These are phyloP conservation scores for Russula foetens DNA, from an alignment of 768 basidiomycete species.

Conservation along the genomic window DNA sequence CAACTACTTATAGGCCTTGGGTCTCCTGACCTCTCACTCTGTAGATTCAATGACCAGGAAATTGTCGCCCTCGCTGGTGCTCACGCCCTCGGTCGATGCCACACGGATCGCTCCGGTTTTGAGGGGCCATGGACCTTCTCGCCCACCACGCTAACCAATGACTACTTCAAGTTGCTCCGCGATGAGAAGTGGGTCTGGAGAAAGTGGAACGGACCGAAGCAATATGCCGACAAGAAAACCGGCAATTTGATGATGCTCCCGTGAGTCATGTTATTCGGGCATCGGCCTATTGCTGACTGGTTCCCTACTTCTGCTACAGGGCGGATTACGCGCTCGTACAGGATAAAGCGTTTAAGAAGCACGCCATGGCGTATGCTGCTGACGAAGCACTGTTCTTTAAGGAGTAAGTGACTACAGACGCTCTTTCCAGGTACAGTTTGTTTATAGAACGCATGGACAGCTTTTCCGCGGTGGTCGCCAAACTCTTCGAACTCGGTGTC, in stretches of 20 bases:
- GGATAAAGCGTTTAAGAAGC: conserved; percentile 92
- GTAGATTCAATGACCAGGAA: conserved; percentile 88
- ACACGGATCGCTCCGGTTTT: conserved; percentile 71
- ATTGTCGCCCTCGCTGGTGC: conserved; percentile 93
- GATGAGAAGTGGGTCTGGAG: conserved; percentile 93
- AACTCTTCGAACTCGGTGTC: conserved; percentile 90
- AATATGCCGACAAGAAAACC: conserved; percentile 89
- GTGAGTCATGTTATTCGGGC: conserved; percentile 35
- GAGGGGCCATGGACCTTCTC: conserved; percentile 96
- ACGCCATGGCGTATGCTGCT: conserved; percentile 79
- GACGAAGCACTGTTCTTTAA: conserved; percentile 85
- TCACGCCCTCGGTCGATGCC: conserved; percentile 95
- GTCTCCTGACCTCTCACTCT: neutral
- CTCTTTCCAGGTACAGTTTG: neutral
- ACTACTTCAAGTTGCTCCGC: conserved; percentile 79
- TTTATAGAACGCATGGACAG: conserved; percentile 32
- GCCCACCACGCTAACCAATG: conserved; percentile 80
- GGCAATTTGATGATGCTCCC: conserved; percentile 92
- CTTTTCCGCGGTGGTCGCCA: conserved; percentile 71
- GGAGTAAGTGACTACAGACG: conserved; percentile 50
- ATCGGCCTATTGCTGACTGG: neutral
- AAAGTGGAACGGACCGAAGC: conserved; percentile 92
- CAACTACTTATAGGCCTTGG: neutral
- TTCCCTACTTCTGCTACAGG: conserved; percentile 28
- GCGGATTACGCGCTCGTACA: conserved; percentile 84